Evolutionary conservation across 2,329 filamentous ascomycete species (phyloP), one percentile per base, ranked within the genome.

Genomic region (Trichoderma sp.): DNA sequence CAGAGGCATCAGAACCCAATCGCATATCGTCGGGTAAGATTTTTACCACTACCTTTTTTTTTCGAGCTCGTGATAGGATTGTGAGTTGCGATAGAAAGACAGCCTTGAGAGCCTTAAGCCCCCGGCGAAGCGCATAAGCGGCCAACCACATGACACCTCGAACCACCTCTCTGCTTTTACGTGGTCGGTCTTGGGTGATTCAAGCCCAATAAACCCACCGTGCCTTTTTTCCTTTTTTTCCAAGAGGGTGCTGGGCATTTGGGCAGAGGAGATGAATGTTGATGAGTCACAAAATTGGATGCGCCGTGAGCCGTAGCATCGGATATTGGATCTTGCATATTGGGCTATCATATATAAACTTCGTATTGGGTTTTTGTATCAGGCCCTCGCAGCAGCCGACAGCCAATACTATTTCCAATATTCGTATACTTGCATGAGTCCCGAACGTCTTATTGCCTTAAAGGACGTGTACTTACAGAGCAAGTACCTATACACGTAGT

Each of bases 101-200:
- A 68, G 69, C 59, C 69, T 50, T 12, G 27, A 63, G 69, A 72
- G 69, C 69, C 69, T 24, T 29, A 3, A 9, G 1, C n/a, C 59
- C 59, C 59, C 59, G 33, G 41, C 60, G 41, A 53, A 65, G 69
- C 69, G 69, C 69, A 73, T 73, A 35, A 73, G 60, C 31, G 60
- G 53, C 41, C 41, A 64, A 73, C 60, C 60, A 73, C 69, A 65
- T 65, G 69, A 73, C 69, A 31, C 59, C 27, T 31, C 24, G 67
- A 41, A 41, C 31, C 67, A 60, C 33, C 31, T 21, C 6, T 9
- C 33, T 29, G 18, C 6, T 31, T 31, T 31, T 27, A 31, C 45
- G 29, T 68, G 12, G n/a, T 31, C 53, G 6, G 11, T n/a, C 60
- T 14, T 4, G 9, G 12, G 4, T 21, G 62, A 65, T 65, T n/a